Conservation (phyloP, 306 rosid genomes). For the Albizia julibrissin region DNA sequence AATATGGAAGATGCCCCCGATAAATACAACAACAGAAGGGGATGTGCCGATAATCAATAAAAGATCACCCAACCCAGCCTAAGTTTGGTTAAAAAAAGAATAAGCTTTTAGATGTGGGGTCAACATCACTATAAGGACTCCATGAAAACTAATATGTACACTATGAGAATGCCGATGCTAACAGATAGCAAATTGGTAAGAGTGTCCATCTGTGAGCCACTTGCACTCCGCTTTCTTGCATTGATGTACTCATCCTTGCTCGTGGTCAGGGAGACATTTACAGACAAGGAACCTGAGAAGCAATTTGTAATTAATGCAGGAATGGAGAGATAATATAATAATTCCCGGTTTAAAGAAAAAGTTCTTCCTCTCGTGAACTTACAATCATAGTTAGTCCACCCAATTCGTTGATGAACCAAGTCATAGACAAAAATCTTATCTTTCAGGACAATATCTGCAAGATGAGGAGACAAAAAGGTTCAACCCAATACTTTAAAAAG, state of each 20-base stretch:
- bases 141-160: conserved; percentile 45
- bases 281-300: conserved; percentile 75
- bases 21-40: conserved; percentile 21
- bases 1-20: conserved; percentile 16
- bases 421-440: conserved; percentile 88
- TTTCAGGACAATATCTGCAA: conserved; percentile 82
- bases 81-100: conserved; percentile 33
- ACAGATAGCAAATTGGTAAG: conserved; percentile 53
- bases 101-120: conserved; percentile 33
- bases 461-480: conserved; percentile 23
- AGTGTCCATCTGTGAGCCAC: conserved; percentile 46
- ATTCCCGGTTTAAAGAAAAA: conserved; percentile 6
- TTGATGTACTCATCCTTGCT: conserved; percentile 78
- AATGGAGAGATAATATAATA: conserved; percentile 13
- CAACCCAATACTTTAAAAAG: conserved; percentile 22
- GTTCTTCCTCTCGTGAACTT: conserved; percentile 44
- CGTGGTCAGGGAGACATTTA: conserved; percentile 77
- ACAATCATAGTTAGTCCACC: conserved; percentile 91
- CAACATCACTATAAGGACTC: conserved; percentile 40
- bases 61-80: conserved; percentile 36
- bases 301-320: conserved; percentile 6
- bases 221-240: conserved; percentile 54
- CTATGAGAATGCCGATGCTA: conserved; percentile 44
- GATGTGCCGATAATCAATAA: conserved; percentile 36
- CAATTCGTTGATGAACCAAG: conserved; percentile 72